phyloP scores from a whole-genome alignment of 257 asterid species.

The Plantago elongata region DNA sequence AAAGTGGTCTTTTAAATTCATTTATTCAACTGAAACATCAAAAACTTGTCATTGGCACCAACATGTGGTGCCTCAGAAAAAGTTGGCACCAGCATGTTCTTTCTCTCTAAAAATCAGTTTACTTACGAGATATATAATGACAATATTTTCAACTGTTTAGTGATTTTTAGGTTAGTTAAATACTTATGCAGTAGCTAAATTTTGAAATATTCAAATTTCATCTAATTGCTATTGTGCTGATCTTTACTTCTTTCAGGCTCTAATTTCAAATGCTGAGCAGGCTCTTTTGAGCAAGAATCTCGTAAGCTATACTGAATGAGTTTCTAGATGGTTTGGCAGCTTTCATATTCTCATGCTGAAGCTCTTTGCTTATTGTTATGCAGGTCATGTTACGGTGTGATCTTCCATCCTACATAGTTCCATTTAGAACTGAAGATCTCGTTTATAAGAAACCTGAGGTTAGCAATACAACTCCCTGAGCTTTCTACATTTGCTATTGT shows the following conservation, averaged over 20 bases:
- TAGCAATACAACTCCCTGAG: constrained; percentile 22
- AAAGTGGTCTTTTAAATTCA: no score
- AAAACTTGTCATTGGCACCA: no score
- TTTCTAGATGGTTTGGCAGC: constrained; percentile 18
- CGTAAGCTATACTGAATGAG: constrained; percentile 26
- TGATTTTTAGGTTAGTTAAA: neutral
- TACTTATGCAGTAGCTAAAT: neutral
- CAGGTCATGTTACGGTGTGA: constrained; percentile 90
- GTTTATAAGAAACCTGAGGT: constrained; percentile 80
- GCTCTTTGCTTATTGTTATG: constrained; percentile 22
- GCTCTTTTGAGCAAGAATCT: constrained; percentile 90
- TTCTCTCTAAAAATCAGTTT: no score
- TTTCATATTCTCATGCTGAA: constrained; percentile 21
- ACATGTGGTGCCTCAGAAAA: no score
- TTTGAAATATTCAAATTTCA: neutral
- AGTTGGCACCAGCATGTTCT: no score
- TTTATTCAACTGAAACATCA: no score
- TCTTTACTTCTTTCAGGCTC: constrained; percentile 40
- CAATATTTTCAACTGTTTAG: neutral
- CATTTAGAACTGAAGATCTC: constrained; percentile 66
- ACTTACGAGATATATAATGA: neutral
- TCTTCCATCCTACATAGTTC: constrained; percentile 95
- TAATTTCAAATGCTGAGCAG: constrained; percentile 75
- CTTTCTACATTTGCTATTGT: neutral
- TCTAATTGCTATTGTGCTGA: constrained; percentile 15